Percentiles rank a stretch among this genome's conserved stretches.
Evolutionary conservation across 192 early-diverging fungal genomes (phyloP).

Genomic region (Gigaspora rosea): DNA sequence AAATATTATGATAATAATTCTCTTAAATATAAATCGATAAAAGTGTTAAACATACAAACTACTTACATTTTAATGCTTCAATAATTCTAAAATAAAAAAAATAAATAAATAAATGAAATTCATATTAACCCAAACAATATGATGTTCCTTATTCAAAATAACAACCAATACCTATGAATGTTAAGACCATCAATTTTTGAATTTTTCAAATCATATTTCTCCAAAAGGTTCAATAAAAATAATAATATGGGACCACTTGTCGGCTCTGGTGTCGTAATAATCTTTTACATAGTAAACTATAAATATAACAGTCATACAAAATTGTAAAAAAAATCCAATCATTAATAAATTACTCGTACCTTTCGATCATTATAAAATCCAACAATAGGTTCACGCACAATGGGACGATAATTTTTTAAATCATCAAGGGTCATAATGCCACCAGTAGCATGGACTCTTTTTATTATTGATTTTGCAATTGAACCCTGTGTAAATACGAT

Average conservation of each 20-base stretch:
- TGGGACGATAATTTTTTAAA: conserved; percentile 64
- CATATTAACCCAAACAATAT: background rate
- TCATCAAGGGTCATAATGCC: conserved; percentile 82
- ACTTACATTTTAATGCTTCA: conserved; percentile 80
- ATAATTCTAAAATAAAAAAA: conserved; percentile 48
- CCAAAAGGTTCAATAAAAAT: conserved; percentile 84
- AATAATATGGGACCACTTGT: conserved; percentile 84
- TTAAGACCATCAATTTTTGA: conserved; percentile 64
- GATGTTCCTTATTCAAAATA: background rate
- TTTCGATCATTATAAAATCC: conserved; percentile 80
- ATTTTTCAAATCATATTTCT: conserved; percentile 72
- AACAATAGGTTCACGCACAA: conserved; percentile 60
- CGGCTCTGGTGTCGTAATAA: conserved; percentile 59
- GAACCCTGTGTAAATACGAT: conserved; percentile 50
- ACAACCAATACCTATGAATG: conserved; percentile 58
- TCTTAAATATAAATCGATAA: background rate
- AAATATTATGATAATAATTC: background rate
- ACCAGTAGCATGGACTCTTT: conserved; percentile 59
- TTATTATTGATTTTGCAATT: conserved; percentile 71
- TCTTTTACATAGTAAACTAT: background rate
- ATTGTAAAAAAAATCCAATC: background rate
- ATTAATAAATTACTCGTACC: conserved; percentile 52
- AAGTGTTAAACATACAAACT: background rate
- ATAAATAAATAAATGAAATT: background rate
- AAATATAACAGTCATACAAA: background rate